These are phyloP conservation scores for Eimeria zaria DNA, from an alignment of 169 alveolate species.

Conservation along the genomic window DNA sequence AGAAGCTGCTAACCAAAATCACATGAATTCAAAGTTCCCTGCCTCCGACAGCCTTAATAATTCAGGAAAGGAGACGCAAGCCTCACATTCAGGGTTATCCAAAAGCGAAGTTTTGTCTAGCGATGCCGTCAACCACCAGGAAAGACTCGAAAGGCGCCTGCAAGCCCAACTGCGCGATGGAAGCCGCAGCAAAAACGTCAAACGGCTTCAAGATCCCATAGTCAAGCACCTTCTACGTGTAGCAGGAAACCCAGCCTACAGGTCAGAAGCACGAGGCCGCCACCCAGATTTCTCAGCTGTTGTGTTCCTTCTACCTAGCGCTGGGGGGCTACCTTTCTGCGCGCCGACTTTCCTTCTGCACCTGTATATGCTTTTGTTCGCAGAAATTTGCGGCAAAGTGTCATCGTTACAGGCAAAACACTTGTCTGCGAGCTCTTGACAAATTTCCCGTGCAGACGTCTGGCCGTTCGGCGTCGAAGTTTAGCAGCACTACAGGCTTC, in stretches of 20 bases:
- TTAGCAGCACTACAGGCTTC: conserved; percentile 31
- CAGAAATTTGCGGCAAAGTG: conserved; percentile 79
- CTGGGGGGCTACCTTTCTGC: background rate
- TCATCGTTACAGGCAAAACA: conserved; percentile 70
- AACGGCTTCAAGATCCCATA: conserved; percentile 65
- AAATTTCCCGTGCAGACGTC: conserved; percentile 69
- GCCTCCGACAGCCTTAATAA: background rate
- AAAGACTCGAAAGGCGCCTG: conserved; percentile 46
- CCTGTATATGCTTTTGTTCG: background rate
- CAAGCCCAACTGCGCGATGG: conserved; percentile 69
- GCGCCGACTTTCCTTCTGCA: background rate
- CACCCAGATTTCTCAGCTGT: background rate
- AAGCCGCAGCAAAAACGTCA: conserved; percentile 51
- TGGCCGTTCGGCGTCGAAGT: conserved; percentile 43
- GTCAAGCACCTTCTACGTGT: conserved; percentile 60
- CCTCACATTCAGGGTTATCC: background rate
- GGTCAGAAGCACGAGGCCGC: conserved; percentile 40
- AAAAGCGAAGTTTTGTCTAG: background rate
- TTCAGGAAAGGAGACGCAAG: background rate
- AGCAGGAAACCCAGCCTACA: conserved; percentile 78
- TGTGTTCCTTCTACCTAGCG: background rate
- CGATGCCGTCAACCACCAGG: conserved; percentile 22
- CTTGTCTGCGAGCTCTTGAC: conserved; percentile 72
- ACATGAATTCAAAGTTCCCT: background rate
- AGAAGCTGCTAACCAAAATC: background rate